Base-by-base conservation (phyloP, 257 asterid species). In the Nicotiana undulata region DNA sequence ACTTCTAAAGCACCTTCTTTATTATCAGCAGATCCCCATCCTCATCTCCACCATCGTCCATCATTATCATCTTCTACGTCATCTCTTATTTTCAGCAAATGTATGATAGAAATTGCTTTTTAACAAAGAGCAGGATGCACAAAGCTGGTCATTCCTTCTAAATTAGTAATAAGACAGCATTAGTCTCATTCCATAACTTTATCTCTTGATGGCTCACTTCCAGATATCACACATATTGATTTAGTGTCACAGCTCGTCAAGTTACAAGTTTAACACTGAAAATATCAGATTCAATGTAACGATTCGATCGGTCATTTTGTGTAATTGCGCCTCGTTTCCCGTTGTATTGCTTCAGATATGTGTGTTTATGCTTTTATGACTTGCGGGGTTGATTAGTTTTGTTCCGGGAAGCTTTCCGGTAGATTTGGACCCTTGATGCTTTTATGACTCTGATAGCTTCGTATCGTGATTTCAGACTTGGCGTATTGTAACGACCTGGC, bases 231-330 rank as follows among this genome's bases (percentile, higher is more conserved):
- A 98, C 99, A 81, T 84, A 63, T 20, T 63, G 32, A 59, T 93
- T 93, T 9, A 88, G 18, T 29, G 76, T 95, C 97, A 64, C 93
- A 90, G 97, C 97, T 98, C 99, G 93, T 95, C 88, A 94, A 97
- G 0, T 97, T 20, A 90, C 90, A 40, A 95, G 94, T 22, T 89
- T 90, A 18, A 90, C 95, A 2, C 93, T 96, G 31, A 70, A 37
- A 34, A 85, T 86, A 31, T 87, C 89, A 20, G 97, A 95, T 93
- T 20, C n/a, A n/a, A n/a, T n/a, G n/a, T n/a, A n/a, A n/a, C n/a
- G n/a, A n/a, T n/a, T n/a, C n/a, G n/a, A n/a, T n/a, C n/a, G n/a
- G n/a, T n/a, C n/a, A n/a, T n/a, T n/a, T n/a, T n/a, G n/a, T n/a
- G n/a, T n/a, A n/a, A n/a, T n/a, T n/a, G n/a, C n/a, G n/a, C n/a